Evolutionary conservation across 108 stramenopile species (phyloP), one percentile per base, ranked within the genome.

Genomic region (Fistulifera pelliculosa): DNA sequence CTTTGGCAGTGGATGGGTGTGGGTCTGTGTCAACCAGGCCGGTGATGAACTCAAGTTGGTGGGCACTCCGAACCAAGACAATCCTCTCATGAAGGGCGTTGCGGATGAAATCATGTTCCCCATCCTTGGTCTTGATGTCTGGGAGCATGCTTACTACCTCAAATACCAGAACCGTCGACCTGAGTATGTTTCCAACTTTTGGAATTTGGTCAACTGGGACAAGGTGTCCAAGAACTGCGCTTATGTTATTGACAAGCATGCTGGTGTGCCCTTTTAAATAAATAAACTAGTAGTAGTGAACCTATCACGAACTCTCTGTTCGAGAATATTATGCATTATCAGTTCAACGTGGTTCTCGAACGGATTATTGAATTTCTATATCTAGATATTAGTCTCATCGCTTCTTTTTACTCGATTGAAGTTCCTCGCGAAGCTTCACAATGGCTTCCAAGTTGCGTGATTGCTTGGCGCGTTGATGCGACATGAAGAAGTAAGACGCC

Each of bases 61-160:
- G 47, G 83, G 85, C 24, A 94, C 92, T 38, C 82, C 95, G 52
- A 97, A 96, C 74, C 94, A 99, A 81, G 98, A 99, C 80, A 97
- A 96, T 53, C 96, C 93, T 21, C 74, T 94, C 68, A 88, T 94
- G 93, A 90, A 94, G 79, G 93, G 93, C 21, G 47, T 61, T 8
- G 70, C 66, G 28, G 87, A 90, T 47, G 96, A 94, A 55, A 75
- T 96, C 58, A 94, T 87, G 68, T 83, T 80, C 73, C 98, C 98
- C 47, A 95, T 99, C 58, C 76, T 99, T 31, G 98, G 98, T 24
- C 58, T 99, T 26, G 98, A 98, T 84, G 96, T 99, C 10, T 99
- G 98, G 98, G 98, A 99, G 66, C 94, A 94, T 70, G 96, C 98
- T 14, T 97, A 96, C 82, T 97, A 94, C 73, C 87, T 97, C 60